Percentiles rank a stretch among this genome's conserved stretches.
phyloP scores from a whole-genome alignment of 179 eudicot genomes.

The Gypsophila paniculata region DNA sequence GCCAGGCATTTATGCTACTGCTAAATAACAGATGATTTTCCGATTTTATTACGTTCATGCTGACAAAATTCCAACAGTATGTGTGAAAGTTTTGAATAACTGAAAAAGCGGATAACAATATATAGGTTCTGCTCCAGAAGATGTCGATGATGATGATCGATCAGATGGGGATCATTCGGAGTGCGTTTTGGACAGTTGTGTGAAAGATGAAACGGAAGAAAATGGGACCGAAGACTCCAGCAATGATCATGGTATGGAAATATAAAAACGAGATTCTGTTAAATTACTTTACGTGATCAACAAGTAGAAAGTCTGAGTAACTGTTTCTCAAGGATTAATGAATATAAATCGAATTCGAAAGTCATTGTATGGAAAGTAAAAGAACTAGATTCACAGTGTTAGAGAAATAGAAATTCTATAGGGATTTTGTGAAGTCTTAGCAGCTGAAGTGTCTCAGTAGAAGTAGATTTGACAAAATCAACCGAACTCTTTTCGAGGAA shows the following conservation, averaged over 20 bases:
- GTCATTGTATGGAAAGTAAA: background rate
- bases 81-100: background rate
- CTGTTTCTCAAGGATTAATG: background rate
- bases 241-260: background rate
- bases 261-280: background rate
- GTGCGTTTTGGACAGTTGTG: background rate
- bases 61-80: background rate
- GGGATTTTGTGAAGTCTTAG: background rate
- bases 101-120: background rate
- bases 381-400: background rate
- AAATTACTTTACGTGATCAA: background rate
- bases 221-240: background rate
- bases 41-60: background rate
- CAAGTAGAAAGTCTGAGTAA: background rate
- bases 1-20: constrained; percentile 1
- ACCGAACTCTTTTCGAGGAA: too few relatives aligned
- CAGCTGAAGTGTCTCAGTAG: background rate
- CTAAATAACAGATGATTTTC: background rate
- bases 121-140: constrained; percentile 14
- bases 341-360: background rate
- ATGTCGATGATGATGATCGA: background rate
- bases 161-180: background rate
- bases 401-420: background rate
- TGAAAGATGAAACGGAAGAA: background rate
- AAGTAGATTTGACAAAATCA: constrained; percentile 6